Conservation (phyloP, 208 protist species). For the Acanthamoeba sp. region DNA sequence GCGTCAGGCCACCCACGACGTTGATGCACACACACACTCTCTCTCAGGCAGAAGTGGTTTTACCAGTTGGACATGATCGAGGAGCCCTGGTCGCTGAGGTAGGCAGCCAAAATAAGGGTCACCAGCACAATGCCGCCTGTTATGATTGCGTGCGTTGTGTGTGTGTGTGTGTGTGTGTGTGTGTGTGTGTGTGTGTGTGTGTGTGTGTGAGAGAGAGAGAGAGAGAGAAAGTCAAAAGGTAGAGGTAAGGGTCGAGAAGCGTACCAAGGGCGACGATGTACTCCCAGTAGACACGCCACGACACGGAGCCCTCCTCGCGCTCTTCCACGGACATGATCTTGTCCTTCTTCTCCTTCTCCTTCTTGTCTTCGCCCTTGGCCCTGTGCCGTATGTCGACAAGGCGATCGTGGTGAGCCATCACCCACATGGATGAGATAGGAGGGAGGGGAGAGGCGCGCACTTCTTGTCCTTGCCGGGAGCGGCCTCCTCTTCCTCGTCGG, state of each 20-base stretch:
- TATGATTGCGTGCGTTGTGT: background rate
- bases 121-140: conserved; percentile 10
- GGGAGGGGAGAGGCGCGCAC: background rate
- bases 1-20: background rate
- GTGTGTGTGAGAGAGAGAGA: too few species aligned
- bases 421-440: background rate
- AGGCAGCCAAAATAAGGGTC: background rate
- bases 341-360: conserved; percentile 35
- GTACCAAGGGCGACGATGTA: conserved; percentile 30
- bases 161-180: background rate
- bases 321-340: conserved; percentile 66
- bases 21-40: background rate
- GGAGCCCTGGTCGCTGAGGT: conserved; percentile 17
- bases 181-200: too few species aligned
- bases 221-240: background rate
- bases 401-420: background rate
- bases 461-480: background rate
- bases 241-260: background rate
- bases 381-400: background rate
- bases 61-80: conserved; percentile 67
- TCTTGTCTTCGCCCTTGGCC: background rate
- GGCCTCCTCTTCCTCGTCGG: background rate
- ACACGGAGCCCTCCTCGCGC: conserved; percentile 41
- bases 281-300: conserved; percentile 40
- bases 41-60: background rate